Conservation (phyloP, 2,329 filamentous ascomycete genomes). For the Trichoderma atrobrunneum region DNA sequence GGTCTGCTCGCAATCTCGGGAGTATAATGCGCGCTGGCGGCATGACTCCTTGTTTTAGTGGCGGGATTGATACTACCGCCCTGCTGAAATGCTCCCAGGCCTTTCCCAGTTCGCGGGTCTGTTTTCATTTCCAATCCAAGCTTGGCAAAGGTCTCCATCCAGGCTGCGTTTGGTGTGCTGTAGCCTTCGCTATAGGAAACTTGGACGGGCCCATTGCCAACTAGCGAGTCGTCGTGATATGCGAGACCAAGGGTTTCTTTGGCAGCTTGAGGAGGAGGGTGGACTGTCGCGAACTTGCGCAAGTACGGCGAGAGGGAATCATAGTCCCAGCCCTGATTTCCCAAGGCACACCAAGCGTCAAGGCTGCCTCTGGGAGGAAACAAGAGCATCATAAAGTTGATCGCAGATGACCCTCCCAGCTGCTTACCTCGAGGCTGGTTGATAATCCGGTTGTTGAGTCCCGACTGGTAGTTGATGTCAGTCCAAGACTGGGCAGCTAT, state of each 20-base stretch:
- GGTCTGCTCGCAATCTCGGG: conserved; percentile 31
- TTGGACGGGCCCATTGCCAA: conserved; percentile 37
- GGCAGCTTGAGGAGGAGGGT: conserved; percentile 27
- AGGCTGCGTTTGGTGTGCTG: conserved; percentile 33
- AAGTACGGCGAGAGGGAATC: conserved; percentile 34
- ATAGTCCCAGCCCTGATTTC: conserved; percentile 30
- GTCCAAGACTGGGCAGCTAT: not conserved
- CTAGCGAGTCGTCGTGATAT: conserved; percentile 33
- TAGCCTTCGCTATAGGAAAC: conserved; percentile 38
- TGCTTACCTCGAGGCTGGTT: conserved; percentile 47
- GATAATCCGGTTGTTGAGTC: conserved; percentile 22
- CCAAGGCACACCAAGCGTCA: conserved; percentile 29
- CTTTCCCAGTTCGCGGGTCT: conserved; percentile 33
- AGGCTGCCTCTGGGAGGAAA: conserved; percentile 21
- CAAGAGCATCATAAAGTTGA: conserved; percentile 50
- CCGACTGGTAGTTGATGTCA: not conserved
- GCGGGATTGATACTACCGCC: conserved; percentile 31
- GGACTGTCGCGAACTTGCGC: conserved; percentile 35
- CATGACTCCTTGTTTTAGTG: conserved; percentile 34
- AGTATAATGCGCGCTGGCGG: conserved; percentile 35
- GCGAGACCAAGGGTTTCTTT: conserved; percentile 30
- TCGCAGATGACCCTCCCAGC: conserved; percentile 52
- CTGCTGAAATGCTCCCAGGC: conserved; percentile 35
- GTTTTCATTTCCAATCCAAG: conserved; percentile 33
- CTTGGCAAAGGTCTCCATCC: conserved; percentile 36